Conservation (phyloP, 2,329 filamentous ascomycete species). For the Penicillium sumatraense region DNA sequence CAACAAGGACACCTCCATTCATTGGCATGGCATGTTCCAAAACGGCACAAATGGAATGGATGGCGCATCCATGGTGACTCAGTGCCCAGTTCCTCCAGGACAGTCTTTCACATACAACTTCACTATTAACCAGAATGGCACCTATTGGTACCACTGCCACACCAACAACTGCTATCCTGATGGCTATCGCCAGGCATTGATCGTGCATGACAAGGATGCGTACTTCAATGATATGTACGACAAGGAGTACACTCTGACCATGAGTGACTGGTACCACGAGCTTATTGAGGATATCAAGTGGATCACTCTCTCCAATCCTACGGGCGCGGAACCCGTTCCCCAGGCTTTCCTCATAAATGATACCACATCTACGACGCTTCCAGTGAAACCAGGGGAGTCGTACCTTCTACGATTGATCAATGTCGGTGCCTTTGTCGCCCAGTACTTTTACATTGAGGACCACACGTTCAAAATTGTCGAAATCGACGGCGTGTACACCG, state of each 20-base stretch:
- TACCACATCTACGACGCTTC: conserved; percentile 61
- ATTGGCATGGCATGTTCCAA: conserved; percentile 80
- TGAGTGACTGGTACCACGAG: conserved; percentile 77
- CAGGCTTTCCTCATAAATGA: conserved; percentile 71
- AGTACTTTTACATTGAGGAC: conserved; percentile 56
- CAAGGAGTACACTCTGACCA: conserved; percentile 66
- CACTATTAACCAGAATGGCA: conserved; percentile 60
- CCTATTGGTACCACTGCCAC: conserved; percentile 72
- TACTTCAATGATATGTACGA: conserved; percentile 59
- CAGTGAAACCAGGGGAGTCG: conserved; percentile 68
- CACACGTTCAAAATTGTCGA: conserved; percentile 71
- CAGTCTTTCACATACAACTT: conserved; percentile 68
- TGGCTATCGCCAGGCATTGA: conserved; percentile 68
- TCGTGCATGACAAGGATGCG: conserved; percentile 65
- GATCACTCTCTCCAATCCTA: conserved; percentile 54
- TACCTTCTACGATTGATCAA: conserved; percentile 78
- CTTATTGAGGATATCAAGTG: conserved; percentile 60
- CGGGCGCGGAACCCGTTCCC: conserved; percentile 68
- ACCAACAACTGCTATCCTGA: conserved; percentile 68
- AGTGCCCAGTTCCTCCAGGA: conserved; percentile 48
- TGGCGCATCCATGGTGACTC: conserved; percentile 69
- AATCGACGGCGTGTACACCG: conserved; percentile 72
- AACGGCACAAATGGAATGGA: conserved; percentile 78
- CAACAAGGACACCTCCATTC: conserved; percentile 68
- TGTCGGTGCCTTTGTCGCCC: conserved; percentile 69